These are phyloP conservation scores for Gastrodia elata DNA, from an alignment of 106 monocot species.

Conservation along the genomic window DNA sequence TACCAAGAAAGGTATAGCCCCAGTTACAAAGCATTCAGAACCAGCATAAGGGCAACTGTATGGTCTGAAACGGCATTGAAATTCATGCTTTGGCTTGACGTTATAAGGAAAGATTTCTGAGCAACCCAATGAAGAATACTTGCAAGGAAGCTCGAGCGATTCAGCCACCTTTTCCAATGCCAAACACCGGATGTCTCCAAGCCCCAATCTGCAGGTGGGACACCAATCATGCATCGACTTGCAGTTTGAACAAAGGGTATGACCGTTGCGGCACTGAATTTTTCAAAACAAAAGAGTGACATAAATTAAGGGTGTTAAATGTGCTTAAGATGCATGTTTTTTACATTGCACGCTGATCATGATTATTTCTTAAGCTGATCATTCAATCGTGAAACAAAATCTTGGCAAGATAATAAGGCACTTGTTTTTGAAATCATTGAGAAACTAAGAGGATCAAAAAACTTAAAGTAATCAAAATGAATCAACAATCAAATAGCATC, in stretches of 20 bases:
- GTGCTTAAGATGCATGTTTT: too few species aligned
- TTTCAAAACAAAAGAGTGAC: background rate
- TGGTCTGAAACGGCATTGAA: slow-evolving; percentile 63
- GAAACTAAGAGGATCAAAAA: too few species aligned
- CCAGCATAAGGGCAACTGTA: slow-evolving; percentile 89
- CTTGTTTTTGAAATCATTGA: too few species aligned
- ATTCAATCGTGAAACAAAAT: too few species aligned
- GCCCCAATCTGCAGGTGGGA: slow-evolving; percentile 82
- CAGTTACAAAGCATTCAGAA: slow-evolving; percentile 70
- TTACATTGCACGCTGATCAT: too few species aligned
- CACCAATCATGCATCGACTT: slow-evolving; percentile 71
- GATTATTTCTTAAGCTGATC: too few species aligned
- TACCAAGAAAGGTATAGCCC: slow-evolving; percentile 72
- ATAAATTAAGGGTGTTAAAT: too few species aligned
- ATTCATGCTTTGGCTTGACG: slow-evolving; percentile 79
- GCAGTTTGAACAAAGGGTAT: slow-evolving; percentile 84
- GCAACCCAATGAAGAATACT: slow-evolving; percentile 64
- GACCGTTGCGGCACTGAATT: slow-evolving; percentile 84
- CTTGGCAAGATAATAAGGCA: too few species aligned
- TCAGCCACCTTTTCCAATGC: slow-evolving; percentile 91
- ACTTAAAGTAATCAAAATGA: too few species aligned
- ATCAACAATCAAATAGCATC: too few species aligned
- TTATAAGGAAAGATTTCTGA: slow-evolving; percentile 77
- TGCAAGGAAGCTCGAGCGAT: slow-evolving; percentile 86
- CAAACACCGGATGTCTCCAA: slow-evolving; percentile 83